Base-by-base conservation (phyloP, 306 rosid species). In the Citrullus amarus region DNA sequence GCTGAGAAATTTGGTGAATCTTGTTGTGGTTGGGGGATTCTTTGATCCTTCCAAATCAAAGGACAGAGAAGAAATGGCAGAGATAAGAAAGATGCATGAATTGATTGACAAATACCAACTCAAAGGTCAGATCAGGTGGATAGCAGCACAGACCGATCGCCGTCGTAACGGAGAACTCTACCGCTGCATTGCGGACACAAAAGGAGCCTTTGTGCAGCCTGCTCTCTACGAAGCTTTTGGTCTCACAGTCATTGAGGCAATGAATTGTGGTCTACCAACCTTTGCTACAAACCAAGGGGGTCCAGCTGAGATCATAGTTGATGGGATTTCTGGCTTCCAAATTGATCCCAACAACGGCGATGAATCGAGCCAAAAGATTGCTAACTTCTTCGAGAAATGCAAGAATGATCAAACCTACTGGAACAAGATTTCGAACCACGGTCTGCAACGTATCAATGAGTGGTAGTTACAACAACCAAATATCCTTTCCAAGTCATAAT, bases 251-350 rank as follows among this genome's bases (percentile, higher is more conserved):
- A 94, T 94, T 68, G 98, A 94, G 87, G 98, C 98, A 82, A 94
- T 94, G 98, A 94, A 89, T 86, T 92, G 94, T 79, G 98, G 97
- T 66, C 82, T 94, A 78, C 97, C 98, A 22, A 92, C 97, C 36
- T 94, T 94, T 90, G 98, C 97, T 32, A 94, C 98, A 51, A 94
- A 87, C 75, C 98, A 94, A 89, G 98, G 98, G 25, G 98, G 98
- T 44, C 98, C 98, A 0, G 96, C 98, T 57, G 97, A 94, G 87
- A 92, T 92, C 78, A 90, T 94, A 60, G 88, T 92, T 54, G 97
- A 92, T 85, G 96, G 87, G 8, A 82, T 92, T 78, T 94, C 97
- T 1, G 98, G 98, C 51, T 94, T 90, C 91, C 98, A 90, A 75
- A 84, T 94, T 60, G 91, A 94, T 39, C 98, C 98, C 48, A 82